Evolutionary conservation across 2,329 filamentous ascomycete genomes (phyloP), one percentile per base, ranked within the genome.

Genomic region (Xylariaceae sp.): DNA sequence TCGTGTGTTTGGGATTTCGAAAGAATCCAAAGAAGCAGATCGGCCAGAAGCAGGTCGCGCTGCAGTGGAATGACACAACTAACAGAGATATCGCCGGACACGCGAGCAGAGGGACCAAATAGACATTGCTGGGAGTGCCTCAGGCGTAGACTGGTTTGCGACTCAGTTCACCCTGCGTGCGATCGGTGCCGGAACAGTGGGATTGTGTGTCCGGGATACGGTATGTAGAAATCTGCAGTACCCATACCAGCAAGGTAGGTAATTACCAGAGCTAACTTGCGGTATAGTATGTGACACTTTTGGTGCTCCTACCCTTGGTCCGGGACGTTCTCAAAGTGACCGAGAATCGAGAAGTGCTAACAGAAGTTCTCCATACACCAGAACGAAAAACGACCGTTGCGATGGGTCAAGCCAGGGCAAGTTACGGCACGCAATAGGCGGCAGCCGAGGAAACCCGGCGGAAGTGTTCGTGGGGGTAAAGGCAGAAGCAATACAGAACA

Each of bases 91-190:
- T 38, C 34, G 17, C 38, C 45, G 33, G 9, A 9, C 28, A 33
- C 18, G 42, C 22, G 18, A 22, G 17, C 34, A 22, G 43, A 49
- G 3, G 14, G 45, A 1, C 22, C 45, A 13, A 54, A 53, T 31
- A 63, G 58, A 44, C 69, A 72, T 47, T 75, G 72, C 56, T 75
- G 71, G 73, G 72, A 74, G 53, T 75, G 72, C 51, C 69, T 63
- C 18, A 67, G 72, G n/a, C 70, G 71, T 2, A 58, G 66, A 7
- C 57, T 73, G 7, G 71, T 72, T n/a, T 75, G 72, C 54, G 72
- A 75, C 53, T 67, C 66, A 14, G 59, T 56, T 14, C 63, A 53
- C 7, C 71, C 72, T 2, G 57, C 62, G 31, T 75, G 73, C 58
- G 68, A 66, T 33, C 68, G 69, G 50, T 75, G 73, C 48, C 60